A percentile compares a stretch with the other conserved stretches of the same genome.
Conservation (phyloP, 345 rosid species). For the Raphanus raphanistrum region DNA sequence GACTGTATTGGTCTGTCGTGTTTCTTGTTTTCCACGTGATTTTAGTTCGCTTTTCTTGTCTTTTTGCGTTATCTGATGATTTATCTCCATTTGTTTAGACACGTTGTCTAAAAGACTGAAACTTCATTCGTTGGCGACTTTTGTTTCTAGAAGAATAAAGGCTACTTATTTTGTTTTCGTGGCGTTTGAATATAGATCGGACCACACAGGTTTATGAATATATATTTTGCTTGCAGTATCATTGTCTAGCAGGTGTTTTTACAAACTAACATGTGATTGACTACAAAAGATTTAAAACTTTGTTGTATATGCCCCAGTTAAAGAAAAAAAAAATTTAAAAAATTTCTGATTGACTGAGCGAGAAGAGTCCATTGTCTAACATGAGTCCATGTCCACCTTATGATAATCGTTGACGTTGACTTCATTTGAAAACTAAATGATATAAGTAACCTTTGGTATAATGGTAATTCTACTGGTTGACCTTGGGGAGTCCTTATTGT, state of each 20-base stretch:
- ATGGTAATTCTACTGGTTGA: too few species aligned
- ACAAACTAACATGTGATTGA: not conserved
- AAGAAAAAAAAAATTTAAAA: too few species aligned
- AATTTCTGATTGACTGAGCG: not conserved
- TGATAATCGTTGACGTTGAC: not conserved
- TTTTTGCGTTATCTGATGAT: not conserved
- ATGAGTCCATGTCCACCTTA: not conserved
- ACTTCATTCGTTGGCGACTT: not conserved
- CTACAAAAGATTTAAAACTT: not conserved
- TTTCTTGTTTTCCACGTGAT: constrained; percentile 39
- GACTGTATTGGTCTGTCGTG: constrained; percentile 8
- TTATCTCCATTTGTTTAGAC: constrained; percentile 12
- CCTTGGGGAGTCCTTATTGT: not conserved
- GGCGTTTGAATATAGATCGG: not conserved
- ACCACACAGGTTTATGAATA: not conserved
- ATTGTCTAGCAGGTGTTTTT: not conserved
- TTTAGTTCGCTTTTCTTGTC: not conserved
- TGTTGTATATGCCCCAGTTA: not conserved
- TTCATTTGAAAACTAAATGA: not conserved
- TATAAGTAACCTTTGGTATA: not conserved
- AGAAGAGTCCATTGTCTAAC: not conserved
- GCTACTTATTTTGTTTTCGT: not conserved
- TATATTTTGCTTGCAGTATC: not conserved
- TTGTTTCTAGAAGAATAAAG: constrained; percentile 20
- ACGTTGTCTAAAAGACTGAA: not conserved